phyloP scores from a whole-genome alignment of 352 stramenopile species.

The Pythium dissimile region DNA sequence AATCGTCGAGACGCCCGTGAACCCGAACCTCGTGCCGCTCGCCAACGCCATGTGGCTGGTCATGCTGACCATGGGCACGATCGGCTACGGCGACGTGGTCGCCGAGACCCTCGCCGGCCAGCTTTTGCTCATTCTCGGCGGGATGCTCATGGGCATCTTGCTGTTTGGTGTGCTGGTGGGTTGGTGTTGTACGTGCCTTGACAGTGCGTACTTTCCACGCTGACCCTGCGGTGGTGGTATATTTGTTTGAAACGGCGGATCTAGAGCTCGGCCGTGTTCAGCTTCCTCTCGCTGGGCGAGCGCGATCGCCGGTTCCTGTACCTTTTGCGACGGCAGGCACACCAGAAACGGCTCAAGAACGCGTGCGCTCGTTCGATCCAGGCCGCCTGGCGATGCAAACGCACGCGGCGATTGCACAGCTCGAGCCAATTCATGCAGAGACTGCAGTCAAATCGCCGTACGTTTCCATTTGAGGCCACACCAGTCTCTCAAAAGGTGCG shows the following conservation, averaged over 20 bases:
- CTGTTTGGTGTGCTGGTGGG: constrained; percentile 64
- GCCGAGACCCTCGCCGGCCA: constrained; percentile 55
- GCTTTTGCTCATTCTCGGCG: constrained; percentile 53
- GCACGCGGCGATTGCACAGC: neutral
- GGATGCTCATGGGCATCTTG: constrained; percentile 68
- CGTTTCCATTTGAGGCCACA: too few relatives aligned
- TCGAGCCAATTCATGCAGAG: neutral
- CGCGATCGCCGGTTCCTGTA: constrained; percentile 59
- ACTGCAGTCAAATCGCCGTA: constrained; percentile 1
- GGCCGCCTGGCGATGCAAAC: constrained; percentile 32
- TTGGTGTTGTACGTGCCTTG: neutral
- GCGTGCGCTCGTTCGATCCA: constrained; percentile 65
- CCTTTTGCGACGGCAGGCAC: constrained; percentile 40
- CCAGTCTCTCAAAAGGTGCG: too few relatives aligned
- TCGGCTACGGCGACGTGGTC: constrained; percentile 69
- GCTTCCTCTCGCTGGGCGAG: constrained; percentile 49
- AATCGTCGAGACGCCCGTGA: constrained; percentile 66
- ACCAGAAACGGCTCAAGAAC: constrained; percentile 36
- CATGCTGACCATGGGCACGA: constrained; percentile 69
- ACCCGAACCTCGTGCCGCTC: constrained; percentile 54
- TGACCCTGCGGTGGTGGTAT: neutral
- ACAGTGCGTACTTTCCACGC: too few relatives aligned
- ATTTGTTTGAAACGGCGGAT: neutral
- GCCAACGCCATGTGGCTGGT: constrained; percentile 69
- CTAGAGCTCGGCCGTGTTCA: constrained; percentile 67